A percentile compares a stretch with the other conserved stretches of the same genome.
Conservation (phyloP, 192 early-diverging fungal species). For the Thoreauomyces humboldtii region DNA sequence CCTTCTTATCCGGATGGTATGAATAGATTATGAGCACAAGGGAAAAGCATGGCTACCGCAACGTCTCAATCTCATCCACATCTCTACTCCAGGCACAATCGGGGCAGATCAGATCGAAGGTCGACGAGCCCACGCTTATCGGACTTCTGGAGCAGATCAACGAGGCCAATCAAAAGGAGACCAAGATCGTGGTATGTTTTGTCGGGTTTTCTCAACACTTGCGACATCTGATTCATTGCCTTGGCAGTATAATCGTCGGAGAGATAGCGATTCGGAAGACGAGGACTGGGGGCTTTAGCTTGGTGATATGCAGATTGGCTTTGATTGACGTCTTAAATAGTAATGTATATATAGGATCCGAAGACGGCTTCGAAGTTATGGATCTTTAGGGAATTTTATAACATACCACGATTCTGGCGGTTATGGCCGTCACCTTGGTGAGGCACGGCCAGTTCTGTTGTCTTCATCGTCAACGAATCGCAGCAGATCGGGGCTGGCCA, state of each 20-base stretch:
- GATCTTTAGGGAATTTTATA: too few species aligned
- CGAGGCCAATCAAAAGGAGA: conserved; percentile 61
- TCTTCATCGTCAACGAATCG: too few species aligned
- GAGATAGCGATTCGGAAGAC: conserved; percentile 35
- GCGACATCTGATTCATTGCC: background rate
- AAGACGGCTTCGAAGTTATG: too few species aligned
- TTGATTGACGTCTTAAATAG: too few species aligned
- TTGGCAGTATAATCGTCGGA: conserved; percentile 35
- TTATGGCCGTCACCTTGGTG: too few species aligned
- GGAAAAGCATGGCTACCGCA: too few species aligned
- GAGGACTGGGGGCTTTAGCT: conserved; percentile 36
- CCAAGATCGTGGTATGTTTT: conserved; percentile 72
- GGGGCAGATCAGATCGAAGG: conserved; percentile 77
- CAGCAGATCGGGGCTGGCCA: too few species aligned
- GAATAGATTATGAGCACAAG: too few species aligned
- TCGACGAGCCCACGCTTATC: conserved; percentile 82
- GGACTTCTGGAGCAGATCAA: conserved; percentile 82
- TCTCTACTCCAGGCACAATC: conserved; percentile 52
- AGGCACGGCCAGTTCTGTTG: too few species aligned
- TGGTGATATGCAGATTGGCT: too few species aligned
- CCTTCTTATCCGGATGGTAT: conserved; percentile 81
- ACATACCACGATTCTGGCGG: too few species aligned
- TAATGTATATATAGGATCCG: too few species aligned
- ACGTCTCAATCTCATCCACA: background rate
- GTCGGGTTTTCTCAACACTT: background rate